Evolutionary conservation across 164 flowering plant genomes (phyloP), one percentile per base, ranked within the genome.

Genomic region (Vitis rotundifolia): DNA sequence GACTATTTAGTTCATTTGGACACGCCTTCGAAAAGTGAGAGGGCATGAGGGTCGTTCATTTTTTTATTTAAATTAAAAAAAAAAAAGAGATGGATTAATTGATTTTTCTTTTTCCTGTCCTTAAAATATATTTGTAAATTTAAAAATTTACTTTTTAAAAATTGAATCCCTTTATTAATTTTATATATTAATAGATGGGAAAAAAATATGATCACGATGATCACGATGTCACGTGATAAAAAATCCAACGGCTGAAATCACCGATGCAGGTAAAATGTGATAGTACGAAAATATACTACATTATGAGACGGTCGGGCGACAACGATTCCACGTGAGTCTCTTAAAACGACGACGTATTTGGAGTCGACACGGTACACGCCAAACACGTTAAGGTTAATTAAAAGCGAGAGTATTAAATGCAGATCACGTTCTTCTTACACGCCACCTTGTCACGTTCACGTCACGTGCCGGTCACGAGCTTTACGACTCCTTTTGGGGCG

Each of bases 391-490:
- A 5, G n/a, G 19, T 49, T 29, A 48, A 18, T 11, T 11, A 15
- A 29, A 14, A n/a, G 5, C 9, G 5, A n/a, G 0, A 15, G 8
- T 61, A 16, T 19, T 66, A 52, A 66, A 66, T 66, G 69, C 47
- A n/a, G 51, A 53, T 66, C 69, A 66, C 69, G 69, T 66, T 66
- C 49, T 37, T n/a, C 61, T 66, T 18, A 2, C 50, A 12, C 18
- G 49, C 15, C 18, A 5, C 47, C 58, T 26, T 13, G n/a, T 15
- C 26, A 66, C 49, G 63, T 60, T 60, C 9, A 2, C n/a, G 61
- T 64, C 69, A 66, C 69, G 69, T 66, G 69, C 58, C 16, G 26
- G 1, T 66, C 69, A 66, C 69, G 69, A 66, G 69, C 69, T n/a
- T 37, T 14, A 61, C 44, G 48, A 18, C 48, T 9, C 2, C 14